Percentiles rank a stretch among this genome's conserved stretches.
Evolutionary conservation across 1,284 basidiomycete species (phyloP).

Genomic region (Rhodotorula sp.): DNA sequence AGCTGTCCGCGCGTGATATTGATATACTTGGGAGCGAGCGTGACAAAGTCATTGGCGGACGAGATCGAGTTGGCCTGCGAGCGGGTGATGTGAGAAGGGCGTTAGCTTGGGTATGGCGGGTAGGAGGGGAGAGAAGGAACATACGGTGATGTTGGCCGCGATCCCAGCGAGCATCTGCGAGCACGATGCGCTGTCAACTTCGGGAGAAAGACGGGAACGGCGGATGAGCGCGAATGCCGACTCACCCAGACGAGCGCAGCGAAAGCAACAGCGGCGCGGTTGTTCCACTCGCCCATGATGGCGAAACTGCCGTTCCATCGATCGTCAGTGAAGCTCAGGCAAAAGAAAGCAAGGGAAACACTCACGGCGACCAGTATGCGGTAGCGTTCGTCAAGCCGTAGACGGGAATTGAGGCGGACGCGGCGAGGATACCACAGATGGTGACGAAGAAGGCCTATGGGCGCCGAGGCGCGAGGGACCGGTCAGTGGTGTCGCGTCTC

Average conservation of each 20-base stretch:
- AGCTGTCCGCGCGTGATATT: conserved; percentile 61
- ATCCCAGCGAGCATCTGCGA: conserved; percentile 4
- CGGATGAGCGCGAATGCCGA: neutral
- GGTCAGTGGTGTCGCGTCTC: neutral
- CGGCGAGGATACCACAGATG: conserved; percentile 18
- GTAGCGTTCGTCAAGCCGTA: conserved; percentile 18
- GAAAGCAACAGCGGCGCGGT: conserved; percentile 17
- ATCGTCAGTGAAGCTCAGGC: neutral
- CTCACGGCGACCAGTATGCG: conserved; percentile 17
- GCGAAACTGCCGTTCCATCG: neutral
- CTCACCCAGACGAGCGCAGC: conserved; percentile 28
- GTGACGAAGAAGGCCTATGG: conserved; percentile 17
- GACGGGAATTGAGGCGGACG: conserved; percentile 17
- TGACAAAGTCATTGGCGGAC: conserved; percentile 66
- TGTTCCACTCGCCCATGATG: conserved; percentile 19
- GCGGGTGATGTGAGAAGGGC: neutral
- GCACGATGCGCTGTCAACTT: neutral
- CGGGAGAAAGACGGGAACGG: no score
- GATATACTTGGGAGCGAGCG: conserved; percentile 51
- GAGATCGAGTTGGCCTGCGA: conserved; percentile 61
- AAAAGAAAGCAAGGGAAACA: neutral
- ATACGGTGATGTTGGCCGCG: conserved; percentile 13
- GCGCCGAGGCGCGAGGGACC: no score
- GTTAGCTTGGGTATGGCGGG: neutral
- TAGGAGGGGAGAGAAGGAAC: neutral